These are phyloP conservation scores for Nyssa sinensis DNA, from an alignment of 148 eudicot species.

Conservation along the genomic window DNA sequence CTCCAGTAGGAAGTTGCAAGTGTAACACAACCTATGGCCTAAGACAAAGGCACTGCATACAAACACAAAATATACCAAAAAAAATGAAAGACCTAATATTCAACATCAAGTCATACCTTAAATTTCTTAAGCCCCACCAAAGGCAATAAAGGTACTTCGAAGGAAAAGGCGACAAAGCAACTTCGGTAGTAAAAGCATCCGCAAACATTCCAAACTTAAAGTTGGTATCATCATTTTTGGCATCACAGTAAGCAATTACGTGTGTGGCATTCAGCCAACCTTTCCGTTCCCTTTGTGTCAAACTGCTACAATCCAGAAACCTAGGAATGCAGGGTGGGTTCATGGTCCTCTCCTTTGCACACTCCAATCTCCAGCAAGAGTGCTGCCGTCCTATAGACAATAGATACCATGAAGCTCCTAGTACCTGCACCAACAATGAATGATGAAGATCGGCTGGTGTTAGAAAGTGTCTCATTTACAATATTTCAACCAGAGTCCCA, in stretches of 20 bases:
- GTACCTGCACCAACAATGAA: conserved; percentile 46
- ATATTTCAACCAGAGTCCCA: neutral
- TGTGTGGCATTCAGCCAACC: conserved; percentile 62
- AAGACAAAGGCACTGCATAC: neutral
- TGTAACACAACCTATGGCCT: neutral
- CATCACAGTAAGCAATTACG: conserved; percentile 50
- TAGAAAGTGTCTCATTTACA: neutral
- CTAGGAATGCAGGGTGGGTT: conserved; percentile 41
- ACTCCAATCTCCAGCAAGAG: conserved; percentile 70
- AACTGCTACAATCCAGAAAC: conserved; percentile 63
- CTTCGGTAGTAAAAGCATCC: conserved; percentile 71
- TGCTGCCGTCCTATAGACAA: conserved; percentile 80
- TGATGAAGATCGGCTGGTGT: neutral
- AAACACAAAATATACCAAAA: neutral
- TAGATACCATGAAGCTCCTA: conserved; percentile 89
- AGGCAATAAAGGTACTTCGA: conserved; percentile 80
- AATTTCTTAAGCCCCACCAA: conserved; percentile 85
- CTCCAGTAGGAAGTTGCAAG: neutral
- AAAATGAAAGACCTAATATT: neutral
- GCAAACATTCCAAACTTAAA: conserved; percentile 89
- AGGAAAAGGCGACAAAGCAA: conserved; percentile 61
- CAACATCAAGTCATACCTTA: conserved; percentile 49
- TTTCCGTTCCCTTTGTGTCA: conserved; percentile 34
- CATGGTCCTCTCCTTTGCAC: conserved; percentile 36
- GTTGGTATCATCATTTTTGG: conserved; percentile 49